phyloP scores from a whole-genome alignment of 2,329 filamentous ascomycete species.

The Eutypella sp. region DNA sequence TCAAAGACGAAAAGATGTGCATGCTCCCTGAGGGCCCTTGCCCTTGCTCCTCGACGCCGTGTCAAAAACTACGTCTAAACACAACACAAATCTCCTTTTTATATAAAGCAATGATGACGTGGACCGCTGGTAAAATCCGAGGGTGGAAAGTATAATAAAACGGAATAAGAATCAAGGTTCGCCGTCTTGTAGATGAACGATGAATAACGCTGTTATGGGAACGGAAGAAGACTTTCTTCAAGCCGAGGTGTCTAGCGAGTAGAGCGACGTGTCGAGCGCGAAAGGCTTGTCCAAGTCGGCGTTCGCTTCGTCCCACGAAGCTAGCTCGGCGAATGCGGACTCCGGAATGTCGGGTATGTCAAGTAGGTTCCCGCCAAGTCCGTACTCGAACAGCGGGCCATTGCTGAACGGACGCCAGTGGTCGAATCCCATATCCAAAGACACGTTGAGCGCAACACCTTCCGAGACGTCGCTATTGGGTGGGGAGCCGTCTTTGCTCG shows the following conservation, averaged over 20 bases:
- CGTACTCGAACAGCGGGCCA: constrained; percentile 40
- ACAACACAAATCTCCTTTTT: too few relatives aligned
- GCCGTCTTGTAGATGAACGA: too few relatives aligned
- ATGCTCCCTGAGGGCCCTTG: too few relatives aligned
- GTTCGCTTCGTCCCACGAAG: constrained; percentile 45
- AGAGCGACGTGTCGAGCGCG: constrained; percentile 43
- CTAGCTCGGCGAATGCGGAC: constrained; percentile 21
- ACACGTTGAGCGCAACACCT: constrained; percentile 46
- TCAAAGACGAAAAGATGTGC: too few relatives aligned
- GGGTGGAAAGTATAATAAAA: too few relatives aligned
- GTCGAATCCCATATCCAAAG: constrained; percentile 31
- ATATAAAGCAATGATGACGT: too few relatives aligned
- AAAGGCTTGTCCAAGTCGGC: constrained; percentile 50
- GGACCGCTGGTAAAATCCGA: too few relatives aligned
- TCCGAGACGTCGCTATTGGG: constrained; percentile 60
- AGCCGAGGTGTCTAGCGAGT: constrained; percentile 31
- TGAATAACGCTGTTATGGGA: too few relatives aligned
- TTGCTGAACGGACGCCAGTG: constrained; percentile 47
- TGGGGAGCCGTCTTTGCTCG: constrained; percentile 58
- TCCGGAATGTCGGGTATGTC: constrained; percentile 18
- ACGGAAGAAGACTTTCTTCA: neutral
- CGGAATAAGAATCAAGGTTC: too few relatives aligned
- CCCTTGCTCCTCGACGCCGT: too few relatives aligned
- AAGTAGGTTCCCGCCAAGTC: constrained; percentile 24
- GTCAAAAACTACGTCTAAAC: too few relatives aligned